Evolutionary conservation across 2,329 filamentous ascomycete genomes (phyloP).

Genomic region (Colletotrichum destructivum): DNA sequence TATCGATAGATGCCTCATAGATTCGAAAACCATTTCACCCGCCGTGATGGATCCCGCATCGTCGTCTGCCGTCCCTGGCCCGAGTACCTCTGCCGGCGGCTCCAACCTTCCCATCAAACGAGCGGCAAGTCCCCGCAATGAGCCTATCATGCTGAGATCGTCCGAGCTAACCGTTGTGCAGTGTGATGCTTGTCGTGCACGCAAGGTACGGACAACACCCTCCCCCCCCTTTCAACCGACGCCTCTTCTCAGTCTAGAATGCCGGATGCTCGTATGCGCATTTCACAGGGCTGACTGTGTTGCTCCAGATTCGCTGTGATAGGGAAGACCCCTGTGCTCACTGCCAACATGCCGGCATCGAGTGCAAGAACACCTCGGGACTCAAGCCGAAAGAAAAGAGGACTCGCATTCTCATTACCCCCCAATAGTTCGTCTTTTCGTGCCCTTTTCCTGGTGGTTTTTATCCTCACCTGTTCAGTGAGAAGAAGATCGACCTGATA

Average conservation of each 20-base stretch:
- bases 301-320: conserved; percentile 30
- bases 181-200: conserved; percentile 53
- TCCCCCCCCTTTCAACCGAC: background rate
- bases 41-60: conserved; percentile 28
- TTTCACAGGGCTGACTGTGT: conserved; percentile 15
- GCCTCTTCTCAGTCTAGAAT: background rate
- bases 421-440: conserved; percentile 13
- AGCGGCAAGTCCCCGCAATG: conserved; percentile 27
- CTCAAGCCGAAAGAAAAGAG: conserved; percentile 35
- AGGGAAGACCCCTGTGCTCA: conserved; percentile 30
- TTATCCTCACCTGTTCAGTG: background rate
- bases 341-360: conserved; percentile 34
- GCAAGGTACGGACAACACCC: conserved; percentile 48
- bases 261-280: background rate
- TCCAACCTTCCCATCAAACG: conserved; percentile 31
- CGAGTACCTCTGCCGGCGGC: conserved; percentile 15
- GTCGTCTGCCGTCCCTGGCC: background rate
- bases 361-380: conserved; percentile 32
- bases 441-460: background rate
- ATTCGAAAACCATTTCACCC: background rate
- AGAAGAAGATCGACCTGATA: background rate
- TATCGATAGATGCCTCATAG: background rate
- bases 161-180: conserved; percentile 34
- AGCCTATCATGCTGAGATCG: background rate
- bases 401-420: conserved; percentile 32